A percentile compares a stretch with the other conserved stretches of the same genome.
These are phyloP conservation scores for Eutypella sp. DNA, from an alignment of 2,329 filamentous ascomycete genomes.

Conservation along the genomic window DNA sequence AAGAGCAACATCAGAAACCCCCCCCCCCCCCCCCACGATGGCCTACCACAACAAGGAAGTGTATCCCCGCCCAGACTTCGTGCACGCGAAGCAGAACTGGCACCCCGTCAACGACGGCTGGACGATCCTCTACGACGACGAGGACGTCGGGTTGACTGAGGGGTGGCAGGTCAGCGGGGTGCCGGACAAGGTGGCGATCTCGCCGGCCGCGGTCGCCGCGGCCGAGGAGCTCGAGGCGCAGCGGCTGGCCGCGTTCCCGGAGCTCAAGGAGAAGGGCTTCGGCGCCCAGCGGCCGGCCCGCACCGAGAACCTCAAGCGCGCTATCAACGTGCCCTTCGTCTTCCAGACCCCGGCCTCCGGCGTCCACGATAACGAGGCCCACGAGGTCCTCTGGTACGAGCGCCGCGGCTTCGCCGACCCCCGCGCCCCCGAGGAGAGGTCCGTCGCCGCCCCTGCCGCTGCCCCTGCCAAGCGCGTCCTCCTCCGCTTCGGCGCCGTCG, in stretches of 20 bases:
- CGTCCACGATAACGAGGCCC: constrained; percentile 55
- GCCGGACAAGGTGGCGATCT: constrained; percentile 35
- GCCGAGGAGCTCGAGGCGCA: constrained; percentile 36
- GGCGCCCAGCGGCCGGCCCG: constrained; percentile 24
- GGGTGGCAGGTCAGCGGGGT: constrained; percentile 51
- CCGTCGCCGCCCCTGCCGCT: constrained; percentile 34
- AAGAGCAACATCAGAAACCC: neutral
- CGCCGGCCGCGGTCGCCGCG: constrained; percentile 21
- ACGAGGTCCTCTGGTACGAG: constrained; percentile 66
- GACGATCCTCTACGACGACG: constrained; percentile 62
- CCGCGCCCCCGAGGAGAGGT: constrained; percentile 29
- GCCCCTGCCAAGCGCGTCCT: constrained; percentile 37
- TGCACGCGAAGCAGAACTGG: constrained; percentile 52
- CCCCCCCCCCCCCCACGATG: constrained; percentile 12
- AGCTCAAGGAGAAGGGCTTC: constrained; percentile 43
- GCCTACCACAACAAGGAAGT: constrained; percentile 24
- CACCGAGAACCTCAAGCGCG: constrained; percentile 38
- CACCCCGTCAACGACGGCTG: constrained; percentile 57
- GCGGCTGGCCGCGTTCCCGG: constrained; percentile 44
- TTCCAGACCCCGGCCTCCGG: constrained; percentile 62
- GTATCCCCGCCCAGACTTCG: constrained; percentile 63
- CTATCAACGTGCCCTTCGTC: constrained; percentile 59
- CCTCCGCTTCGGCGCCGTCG: constrained; percentile 55
- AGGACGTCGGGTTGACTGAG: constrained; percentile 48
- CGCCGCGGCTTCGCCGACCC: constrained; percentile 45